These are phyloP conservation scores for Globisporangium megalacanthum DNA, from an alignment of 352 stramenopile species.

Conservation along the genomic window DNA sequence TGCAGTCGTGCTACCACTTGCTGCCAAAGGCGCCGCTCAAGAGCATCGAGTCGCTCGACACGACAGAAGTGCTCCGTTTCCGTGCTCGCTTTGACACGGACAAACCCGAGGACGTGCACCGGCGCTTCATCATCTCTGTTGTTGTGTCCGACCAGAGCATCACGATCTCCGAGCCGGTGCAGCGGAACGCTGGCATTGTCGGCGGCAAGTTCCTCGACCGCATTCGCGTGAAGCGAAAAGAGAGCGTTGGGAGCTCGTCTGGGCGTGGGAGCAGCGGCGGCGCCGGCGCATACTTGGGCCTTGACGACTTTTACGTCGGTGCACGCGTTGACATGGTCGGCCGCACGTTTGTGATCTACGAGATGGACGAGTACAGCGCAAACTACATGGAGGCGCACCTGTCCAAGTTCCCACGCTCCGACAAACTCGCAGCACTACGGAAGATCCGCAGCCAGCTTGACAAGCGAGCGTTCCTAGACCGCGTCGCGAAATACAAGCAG, in stretches of 20 bases:
- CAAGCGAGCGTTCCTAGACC: conserved; percentile 18
- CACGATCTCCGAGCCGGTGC: conserved; percentile 65
- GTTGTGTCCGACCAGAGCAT: conserved; percentile 77
- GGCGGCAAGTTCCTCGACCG: conserved; percentile 75
- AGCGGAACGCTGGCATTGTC: conserved; percentile 71
- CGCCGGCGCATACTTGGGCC: conserved; percentile 30
- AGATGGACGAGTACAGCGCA: conserved; percentile 84
- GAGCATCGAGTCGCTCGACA: conserved; percentile 76
- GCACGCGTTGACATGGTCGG: conserved; percentile 56
- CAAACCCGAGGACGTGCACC: conserved; percentile 57
- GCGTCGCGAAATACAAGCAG: conserved; percentile 25
- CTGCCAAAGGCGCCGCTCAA: conserved; percentile 83
- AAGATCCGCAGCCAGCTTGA: conserved; percentile 48
- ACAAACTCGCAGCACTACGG: conserved; percentile 56
- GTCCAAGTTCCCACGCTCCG: conserved; percentile 55
- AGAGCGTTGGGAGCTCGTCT: conserved; percentile 11
- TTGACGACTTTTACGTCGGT: conserved; percentile 77
- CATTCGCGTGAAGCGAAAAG: conserved; percentile 53
- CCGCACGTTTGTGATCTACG: conserved; percentile 65
- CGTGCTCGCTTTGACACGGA: conserved; percentile 61
- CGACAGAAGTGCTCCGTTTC: conserved; percentile 72
- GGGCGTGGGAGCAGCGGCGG: conserved; percentile 25
- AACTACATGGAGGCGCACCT: conserved; percentile 74
- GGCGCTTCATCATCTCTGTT: conserved; percentile 73
- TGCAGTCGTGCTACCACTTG: conserved; percentile 85